These are phyloP conservation scores for Torrubiellomyces zombiae DNA, from an alignment of 2,329 filamentous ascomycete genomes.

Conservation along the genomic window DNA sequence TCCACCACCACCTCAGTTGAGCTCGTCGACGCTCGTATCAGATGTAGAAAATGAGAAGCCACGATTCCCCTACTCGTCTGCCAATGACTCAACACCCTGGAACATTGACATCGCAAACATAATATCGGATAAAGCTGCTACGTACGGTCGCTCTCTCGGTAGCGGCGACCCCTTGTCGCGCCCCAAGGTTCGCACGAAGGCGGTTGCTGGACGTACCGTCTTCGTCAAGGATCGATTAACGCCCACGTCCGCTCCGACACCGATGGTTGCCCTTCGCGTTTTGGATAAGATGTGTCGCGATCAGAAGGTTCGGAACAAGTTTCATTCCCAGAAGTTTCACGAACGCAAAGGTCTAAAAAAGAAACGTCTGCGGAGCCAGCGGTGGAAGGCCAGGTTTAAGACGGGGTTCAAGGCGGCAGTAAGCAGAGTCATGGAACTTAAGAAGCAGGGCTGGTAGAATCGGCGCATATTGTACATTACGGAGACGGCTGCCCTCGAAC, in stretches of 20 bases:
- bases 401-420: constrained; percentile 49
- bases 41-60: too few species aligned
- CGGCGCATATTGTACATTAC: constrained; percentile 2
- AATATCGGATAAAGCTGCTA: constrained; percentile 14
- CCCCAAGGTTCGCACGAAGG: constrained; percentile 13
- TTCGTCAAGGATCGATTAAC: constrained; percentile 15
- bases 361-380: constrained; percentile 54
- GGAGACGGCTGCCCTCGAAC: constrained; percentile 3
- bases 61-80: constrained; percentile 13
- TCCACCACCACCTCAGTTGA: constrained; percentile 4
- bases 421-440: constrained; percentile 49
- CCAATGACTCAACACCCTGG: constrained; percentile 7
- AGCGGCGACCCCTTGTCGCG: constrained; percentile 10
- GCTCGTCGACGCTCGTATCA: neutral
- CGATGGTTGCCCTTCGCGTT: constrained; percentile 25
- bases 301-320: constrained; percentile 44
- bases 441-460: constrained; percentile 58
- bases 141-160: constrained; percentile 8
- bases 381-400: constrained; percentile 56
- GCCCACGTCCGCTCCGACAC: constrained; percentile 18
- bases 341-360: constrained; percentile 61
- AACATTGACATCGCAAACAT: constrained; percentile 19
- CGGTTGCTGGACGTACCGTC: constrained; percentile 22
- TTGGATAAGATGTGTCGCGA: constrained; percentile 20
- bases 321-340: constrained; percentile 47